phyloP scores from a whole-genome alignment of 2,329 filamentous ascomycete genomes.

The Xylaria multiplex region DNA sequence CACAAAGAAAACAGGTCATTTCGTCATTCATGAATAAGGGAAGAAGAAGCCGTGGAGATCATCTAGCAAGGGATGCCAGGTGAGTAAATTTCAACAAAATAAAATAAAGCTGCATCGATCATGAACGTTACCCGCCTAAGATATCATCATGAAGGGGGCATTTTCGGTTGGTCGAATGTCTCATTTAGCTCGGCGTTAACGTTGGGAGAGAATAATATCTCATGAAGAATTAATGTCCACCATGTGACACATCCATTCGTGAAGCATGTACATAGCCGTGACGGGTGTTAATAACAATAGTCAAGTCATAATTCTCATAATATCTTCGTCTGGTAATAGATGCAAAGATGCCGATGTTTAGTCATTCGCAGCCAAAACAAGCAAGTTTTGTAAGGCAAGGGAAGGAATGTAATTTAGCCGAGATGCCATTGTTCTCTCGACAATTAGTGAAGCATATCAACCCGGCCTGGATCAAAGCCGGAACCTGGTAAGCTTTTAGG shows the following conservation, averaged over 20 bases:
- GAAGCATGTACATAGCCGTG: slow-evolving; percentile 50
- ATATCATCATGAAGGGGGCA: slow-evolving; percentile 47
- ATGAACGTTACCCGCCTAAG: slow-evolving; percentile 50
- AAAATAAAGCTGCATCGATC: slow-evolving; percentile 48
- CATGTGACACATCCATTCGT: slow-evolving; percentile 50
- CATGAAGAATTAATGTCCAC: slow-evolving; percentile 49
- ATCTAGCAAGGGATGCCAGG: slow-evolving; percentile 42
- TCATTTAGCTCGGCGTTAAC: slow-evolving; percentile 48
- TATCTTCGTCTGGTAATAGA: slow-evolving; percentile 48
- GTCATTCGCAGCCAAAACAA: slow-evolving; percentile 53
- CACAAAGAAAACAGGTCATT: slow-evolving; percentile 48
- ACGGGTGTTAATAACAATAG: slow-evolving; percentile 51
- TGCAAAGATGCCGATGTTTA: slow-evolving; percentile 50
- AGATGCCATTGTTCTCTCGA: slow-evolving; percentile 40
- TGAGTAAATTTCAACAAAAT: slow-evolving; percentile 44
- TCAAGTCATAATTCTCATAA: slow-evolving; percentile 55
- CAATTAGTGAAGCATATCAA: slow-evolving; percentile 38
- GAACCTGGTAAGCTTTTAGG: not conserved
- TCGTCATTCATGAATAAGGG: slow-evolving; percentile 51
- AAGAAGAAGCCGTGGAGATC: slow-evolving; percentile 47
- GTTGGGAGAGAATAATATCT: slow-evolving; percentile 39
- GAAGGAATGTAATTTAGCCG: slow-evolving; percentile 36
- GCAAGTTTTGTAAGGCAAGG: slow-evolving; percentile 39
- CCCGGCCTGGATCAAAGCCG: slow-evolving; percentile 12
- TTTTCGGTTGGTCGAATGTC: slow-evolving; percentile 47